Evolutionary conservation across 768 basidiomycete species (phyloP), one percentile per base, ranked within the genome.

Genomic region (Xerocomus spinulosus): DNA sequence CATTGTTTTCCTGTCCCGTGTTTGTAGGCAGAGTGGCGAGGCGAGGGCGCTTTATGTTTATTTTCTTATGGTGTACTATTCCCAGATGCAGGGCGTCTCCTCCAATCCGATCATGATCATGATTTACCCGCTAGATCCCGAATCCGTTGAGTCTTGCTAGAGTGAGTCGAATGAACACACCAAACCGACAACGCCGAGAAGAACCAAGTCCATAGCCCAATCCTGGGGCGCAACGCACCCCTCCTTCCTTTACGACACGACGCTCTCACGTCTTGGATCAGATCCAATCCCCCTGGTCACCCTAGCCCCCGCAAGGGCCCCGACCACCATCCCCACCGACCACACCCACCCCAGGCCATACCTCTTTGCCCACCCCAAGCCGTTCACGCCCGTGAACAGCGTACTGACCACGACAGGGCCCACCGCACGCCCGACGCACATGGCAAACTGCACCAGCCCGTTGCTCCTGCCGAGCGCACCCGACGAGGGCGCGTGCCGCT

Each of bases 401-500:
- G 53, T 25, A 40, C 76, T 80, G 33, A 76, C 76, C 47, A 81
- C 71, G 14, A 79, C 72, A 10, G 83, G 82, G 33, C 70, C 74
- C 38, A 80, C 57, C 2, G 78, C 73, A 12, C 82, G 73, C 9
- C 77, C 73, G 23, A 73, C 51, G 49, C 77, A 80, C 78, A 80
- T 79, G 5, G 73, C 67, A 40, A 78, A 70, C 51, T 82, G 78
- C 14, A 80, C 73, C 7, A 85, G 71, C 15, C 80, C 82, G 51
- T 83, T 84, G 13, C 77, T 76, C n/a, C 74, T 70, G 0, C 82
- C 82, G 5, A 84, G 70, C 14, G 75, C 70, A 13, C 69, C 63
- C 8, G 76, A 70, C 26, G 79, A 43, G 18, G 48, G 80, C 0
- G 78, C 68, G 39, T 72, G 62, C 44, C 77, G 70, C 50, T 79